Conservation (phyloP, 257 asterid species). For the Solanum piurae region DNA sequence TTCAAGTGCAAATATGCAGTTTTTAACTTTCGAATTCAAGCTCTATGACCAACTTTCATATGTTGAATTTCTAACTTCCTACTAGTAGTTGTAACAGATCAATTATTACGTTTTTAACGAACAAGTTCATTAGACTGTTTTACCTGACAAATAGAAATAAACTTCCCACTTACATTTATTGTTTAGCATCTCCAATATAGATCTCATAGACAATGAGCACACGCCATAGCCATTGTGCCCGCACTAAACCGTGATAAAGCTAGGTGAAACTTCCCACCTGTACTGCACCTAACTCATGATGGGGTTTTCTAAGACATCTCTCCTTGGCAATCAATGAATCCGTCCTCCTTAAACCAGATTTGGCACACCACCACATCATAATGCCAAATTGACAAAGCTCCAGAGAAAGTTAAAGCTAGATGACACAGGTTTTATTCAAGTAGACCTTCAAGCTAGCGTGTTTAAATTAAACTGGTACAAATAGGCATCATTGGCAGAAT, state of each 20-base stretch:
- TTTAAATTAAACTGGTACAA: neutral
- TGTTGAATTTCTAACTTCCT: neutral
- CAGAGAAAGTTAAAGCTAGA: neutral
- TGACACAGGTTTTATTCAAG: neutral
- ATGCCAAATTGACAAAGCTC: neutral
- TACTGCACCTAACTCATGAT: neutral
- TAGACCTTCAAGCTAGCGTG: neutral
- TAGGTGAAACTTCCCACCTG: neutral
- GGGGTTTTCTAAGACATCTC: neutral
- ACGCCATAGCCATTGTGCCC: neutral
- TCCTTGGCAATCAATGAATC: neutral
- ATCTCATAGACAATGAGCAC: neutral
- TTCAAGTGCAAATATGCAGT: neutral
- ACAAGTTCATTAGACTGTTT: neutral
- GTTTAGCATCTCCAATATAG: neutral
- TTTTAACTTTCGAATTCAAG: neutral
- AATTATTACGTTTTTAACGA: neutral
- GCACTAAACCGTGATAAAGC: neutral
- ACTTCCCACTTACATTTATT: neutral
- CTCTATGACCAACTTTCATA: neutral
- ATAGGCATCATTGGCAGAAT: neutral
- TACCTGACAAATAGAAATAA: neutral
- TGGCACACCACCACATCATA: neutral
- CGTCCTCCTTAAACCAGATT: neutral
- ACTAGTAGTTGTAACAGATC: neutral